Evolutionary conservation across 257 asterid species (phyloP).

Genomic region (Galeopsis tetrahit): DNA sequence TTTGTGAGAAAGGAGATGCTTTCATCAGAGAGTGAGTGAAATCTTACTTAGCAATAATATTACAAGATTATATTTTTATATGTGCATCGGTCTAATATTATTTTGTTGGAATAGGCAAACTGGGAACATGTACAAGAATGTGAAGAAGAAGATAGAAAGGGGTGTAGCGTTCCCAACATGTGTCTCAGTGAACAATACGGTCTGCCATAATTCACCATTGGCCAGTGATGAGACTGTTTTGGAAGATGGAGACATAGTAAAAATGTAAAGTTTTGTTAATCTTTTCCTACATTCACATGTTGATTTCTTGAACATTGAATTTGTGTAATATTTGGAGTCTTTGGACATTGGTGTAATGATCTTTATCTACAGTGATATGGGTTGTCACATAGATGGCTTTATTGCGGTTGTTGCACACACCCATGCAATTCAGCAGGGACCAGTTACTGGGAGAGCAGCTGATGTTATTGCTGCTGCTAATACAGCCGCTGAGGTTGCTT

Average conservation of each 20-base stretch:
- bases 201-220: constrained; percentile 89
- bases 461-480: constrained; percentile 94
- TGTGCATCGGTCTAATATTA: not conserved
- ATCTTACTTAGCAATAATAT: not conserved
- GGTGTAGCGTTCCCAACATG: constrained; percentile 98
- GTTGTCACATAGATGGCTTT: constrained; percentile 98
- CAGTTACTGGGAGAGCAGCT: constrained; percentile 88
- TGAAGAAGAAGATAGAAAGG: constrained; percentile 88
- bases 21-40: constrained; percentile 69
- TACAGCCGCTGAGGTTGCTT: constrained; percentile 95
- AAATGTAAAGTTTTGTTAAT: constrained; percentile 55
- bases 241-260: constrained; percentile 76
- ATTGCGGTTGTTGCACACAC: constrained; percentile 93
- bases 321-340: not conserved
- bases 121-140: constrained; percentile 92
- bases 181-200: constrained; percentile 76
- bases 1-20: constrained; percentile 87
- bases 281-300: not conserved
- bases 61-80: not conserved
- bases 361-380: constrained; percentile 77
- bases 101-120: constrained; percentile 57
- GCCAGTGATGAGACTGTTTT: constrained; percentile 72
- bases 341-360: constrained; percentile 27
- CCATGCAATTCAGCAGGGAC: constrained; percentile 80
- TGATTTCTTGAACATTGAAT: not conserved